Evolutionary conservation across 2,329 filamentous ascomycete species (phyloP).

Genomic region (Aspergillus sp.): DNA sequence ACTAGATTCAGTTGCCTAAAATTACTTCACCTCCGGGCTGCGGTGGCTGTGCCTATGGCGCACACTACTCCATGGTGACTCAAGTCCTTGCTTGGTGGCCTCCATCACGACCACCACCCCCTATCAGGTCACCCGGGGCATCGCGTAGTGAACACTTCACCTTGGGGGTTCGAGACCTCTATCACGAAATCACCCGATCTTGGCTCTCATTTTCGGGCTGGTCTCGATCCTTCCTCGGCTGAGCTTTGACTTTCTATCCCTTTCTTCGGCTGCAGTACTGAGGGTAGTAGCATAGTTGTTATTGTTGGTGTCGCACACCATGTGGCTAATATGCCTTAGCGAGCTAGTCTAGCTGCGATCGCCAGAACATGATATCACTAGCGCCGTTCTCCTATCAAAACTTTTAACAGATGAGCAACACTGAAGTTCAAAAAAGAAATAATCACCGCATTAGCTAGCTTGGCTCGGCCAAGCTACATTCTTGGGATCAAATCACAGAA

Average conservation of each 20-base stretch:
- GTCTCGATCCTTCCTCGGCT: constrained; percentile 1
- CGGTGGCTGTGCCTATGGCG: background rate
- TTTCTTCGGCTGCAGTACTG: background rate
- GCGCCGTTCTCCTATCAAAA: constrained; percentile 3
- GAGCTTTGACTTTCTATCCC: background rate
- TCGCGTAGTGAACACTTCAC: background rate
- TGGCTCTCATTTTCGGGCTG: constrained; percentile 4
- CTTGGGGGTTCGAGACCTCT: background rate
- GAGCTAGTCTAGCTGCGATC: constrained; percentile 13
- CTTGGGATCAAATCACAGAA: constrained; percentile 7
- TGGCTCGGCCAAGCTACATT: constrained; percentile 6
- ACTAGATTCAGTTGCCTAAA: background rate
- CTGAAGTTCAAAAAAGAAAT: constrained; percentile 15
- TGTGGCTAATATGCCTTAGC: constrained; percentile 9
- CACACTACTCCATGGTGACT: constrained; percentile 5
- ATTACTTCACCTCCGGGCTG: background rate
- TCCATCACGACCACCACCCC: background rate
- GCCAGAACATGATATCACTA: constrained; percentile 2
- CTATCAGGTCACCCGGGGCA: background rate
- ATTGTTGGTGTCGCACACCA: constrained; percentile 1
- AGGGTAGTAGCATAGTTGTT: background rate
- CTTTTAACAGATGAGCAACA: constrained; percentile 5
- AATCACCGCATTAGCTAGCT: constrained; percentile 11
- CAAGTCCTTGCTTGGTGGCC: background rate
- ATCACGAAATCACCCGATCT: background rate